phyloP scores from a whole-genome alignment of 192 early-diverging fungal genomes.

The Coemansia sp. region DNA sequence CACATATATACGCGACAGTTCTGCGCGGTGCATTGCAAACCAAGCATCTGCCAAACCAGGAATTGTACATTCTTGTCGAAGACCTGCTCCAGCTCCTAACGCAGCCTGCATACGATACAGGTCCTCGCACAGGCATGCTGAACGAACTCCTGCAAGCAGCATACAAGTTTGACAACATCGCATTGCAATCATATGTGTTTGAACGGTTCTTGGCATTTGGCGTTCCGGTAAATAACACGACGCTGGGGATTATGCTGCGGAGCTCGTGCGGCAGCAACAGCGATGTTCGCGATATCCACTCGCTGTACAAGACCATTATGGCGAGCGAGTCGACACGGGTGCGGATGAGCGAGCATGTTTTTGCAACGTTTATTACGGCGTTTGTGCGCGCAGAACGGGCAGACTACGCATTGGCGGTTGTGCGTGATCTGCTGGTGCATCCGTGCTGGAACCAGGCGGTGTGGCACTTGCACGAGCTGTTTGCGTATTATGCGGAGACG shows the following conservation, averaged over 20 bases:
- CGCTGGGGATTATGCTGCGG: constrained; percentile 34
- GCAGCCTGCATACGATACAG: constrained; percentile 2
- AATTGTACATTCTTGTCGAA: constrained; percentile 14
- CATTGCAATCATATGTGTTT: constrained; percentile 14
- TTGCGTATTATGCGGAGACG: constrained; percentile 22
- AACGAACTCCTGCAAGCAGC: constrained; percentile 37
- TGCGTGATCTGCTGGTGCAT: constrained; percentile 26
- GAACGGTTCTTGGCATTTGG: constrained; percentile 20
- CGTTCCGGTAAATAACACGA: constrained; percentile 26
- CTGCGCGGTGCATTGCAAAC: constrained; percentile 21
- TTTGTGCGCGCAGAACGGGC: constrained; percentile 25
- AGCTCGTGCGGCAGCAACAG: constrained; percentile 9
- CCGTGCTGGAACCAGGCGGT: constrained; percentile 9
- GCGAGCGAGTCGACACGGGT: background rate
- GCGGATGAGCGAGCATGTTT: constrained; percentile 27
- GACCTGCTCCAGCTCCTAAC: constrained; percentile 24
- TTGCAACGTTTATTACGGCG: constrained; percentile 35
- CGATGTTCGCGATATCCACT: constrained; percentile 14
- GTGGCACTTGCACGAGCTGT: constrained; percentile 13
- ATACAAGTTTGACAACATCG: constrained; percentile 9
- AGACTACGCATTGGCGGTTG: constrained; percentile 26
- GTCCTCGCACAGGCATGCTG: constrained; percentile 26
- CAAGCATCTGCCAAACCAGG: constrained; percentile 2
- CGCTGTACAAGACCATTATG: constrained; percentile 22
- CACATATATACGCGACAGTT: constrained; percentile 26